Base-by-base conservation (phyloP, 768 basidiomycete species). In the Rhizopogon rudus region DNA sequence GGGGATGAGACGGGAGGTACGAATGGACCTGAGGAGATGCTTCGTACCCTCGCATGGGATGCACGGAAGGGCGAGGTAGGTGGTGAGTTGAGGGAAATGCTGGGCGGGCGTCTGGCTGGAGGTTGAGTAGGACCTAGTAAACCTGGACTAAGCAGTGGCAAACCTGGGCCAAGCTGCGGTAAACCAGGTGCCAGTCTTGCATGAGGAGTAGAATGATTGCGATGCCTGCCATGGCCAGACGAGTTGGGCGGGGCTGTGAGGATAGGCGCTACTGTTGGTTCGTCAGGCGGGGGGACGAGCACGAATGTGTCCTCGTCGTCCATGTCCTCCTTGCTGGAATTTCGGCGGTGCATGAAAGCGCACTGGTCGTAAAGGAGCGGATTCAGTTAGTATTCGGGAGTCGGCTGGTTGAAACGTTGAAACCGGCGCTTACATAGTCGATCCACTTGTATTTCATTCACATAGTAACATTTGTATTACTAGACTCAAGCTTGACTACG, bases 311-410 rank as follows among this genome's bases (percentile, higher is more conserved):
- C 48, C 9, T 59, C 51, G n/a, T 74, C 72, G 49, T 69, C 68
- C 7, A 35, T 51, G 53, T 71, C 68, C 53, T 75, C 77, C 56
- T 67, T 71, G 63, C 80, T 80, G 5, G 76, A 73, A 63, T 76
- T 78, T 55, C 77, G 71, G 59, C 72, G 63, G 62, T 81, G 80
- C 42, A 75, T 60, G 17, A 14, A 33, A 13, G 46, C 14, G 25
- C 25, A 25, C 25, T 25, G 4, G 4, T 48, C 14, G 33, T 49
- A 20, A 49, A 12, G 1, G 13, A 37, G 35, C 10, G 31, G 7
- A 33, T 33, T 33, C 31, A 10, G 31, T 33, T 33, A 33, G 31
- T 8, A 33, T 7, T 33, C 25, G 25, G 3, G 25, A 4, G 25
- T 25, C 25, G 25, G 25, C 25, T 25, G 25, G 25, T 25, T 25